Conservation (phyloP, 208 protist species). For the Trypanosoma platydactyli region DNA sequence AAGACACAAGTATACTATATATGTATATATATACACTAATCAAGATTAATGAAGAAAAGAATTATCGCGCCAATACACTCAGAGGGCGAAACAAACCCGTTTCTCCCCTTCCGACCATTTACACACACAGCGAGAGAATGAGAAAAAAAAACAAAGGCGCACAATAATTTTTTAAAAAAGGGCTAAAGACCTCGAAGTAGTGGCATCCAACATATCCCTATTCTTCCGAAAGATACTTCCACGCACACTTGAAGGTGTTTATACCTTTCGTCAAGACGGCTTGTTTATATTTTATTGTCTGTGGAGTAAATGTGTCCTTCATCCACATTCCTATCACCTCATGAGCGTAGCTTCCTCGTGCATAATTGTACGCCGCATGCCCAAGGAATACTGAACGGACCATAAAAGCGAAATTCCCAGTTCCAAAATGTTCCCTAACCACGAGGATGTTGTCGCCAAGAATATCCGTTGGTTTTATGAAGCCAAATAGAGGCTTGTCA, state of each 20-base stretch:
- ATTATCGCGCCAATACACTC: too few relatives aligned
- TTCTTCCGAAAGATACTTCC: slow-evolving; percentile 18
- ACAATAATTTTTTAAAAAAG: neutral
- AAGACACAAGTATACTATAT: neutral
- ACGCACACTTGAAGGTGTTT: slow-evolving; percentile 34
- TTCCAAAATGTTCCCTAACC: slow-evolving; percentile 82
- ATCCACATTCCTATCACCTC: slow-evolving; percentile 71
- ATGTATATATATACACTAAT: too few relatives aligned
- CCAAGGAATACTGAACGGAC: slow-evolving; percentile 61
- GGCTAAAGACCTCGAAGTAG: too few relatives aligned
- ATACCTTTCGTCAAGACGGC: slow-evolving; percentile 44
- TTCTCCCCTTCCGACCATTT: neutral
- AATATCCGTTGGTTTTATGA: slow-evolving; percentile 40
- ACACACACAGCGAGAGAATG: neutral
- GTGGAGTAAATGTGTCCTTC: slow-evolving; percentile 82
- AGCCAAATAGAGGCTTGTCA: slow-evolving; percentile 46
- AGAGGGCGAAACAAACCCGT: neutral
- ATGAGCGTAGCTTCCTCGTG: slow-evolving; percentile 64
- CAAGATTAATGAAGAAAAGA: too few relatives aligned
- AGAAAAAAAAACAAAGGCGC: slow-evolving; percentile 15
- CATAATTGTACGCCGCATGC: slow-evolving; percentile 66
- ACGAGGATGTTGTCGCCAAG: slow-evolving; percentile 48
- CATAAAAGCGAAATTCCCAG: slow-evolving; percentile 54
- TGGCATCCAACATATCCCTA: too few relatives aligned
- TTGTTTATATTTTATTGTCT: slow-evolving; percentile 64